Evolutionary conservation across 805 yeast genomes (phyloP).

Genomic region (Nakazawaea peltata): DNA sequence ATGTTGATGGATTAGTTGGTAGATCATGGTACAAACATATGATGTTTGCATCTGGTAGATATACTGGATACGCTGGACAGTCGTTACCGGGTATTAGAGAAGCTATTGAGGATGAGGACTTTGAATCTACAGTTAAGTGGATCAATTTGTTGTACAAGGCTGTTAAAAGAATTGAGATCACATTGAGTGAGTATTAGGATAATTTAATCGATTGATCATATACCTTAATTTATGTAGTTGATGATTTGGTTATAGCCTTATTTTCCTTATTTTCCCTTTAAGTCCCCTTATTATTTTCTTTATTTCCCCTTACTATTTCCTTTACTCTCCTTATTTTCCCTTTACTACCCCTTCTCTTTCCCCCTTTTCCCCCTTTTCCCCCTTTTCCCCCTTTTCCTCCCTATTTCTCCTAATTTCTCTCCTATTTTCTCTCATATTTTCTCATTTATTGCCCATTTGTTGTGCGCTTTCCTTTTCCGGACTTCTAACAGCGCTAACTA

Average conservation of each 20-base stretch:
- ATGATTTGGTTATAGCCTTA: too few species aligned
- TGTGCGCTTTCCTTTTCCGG: too few species aligned
- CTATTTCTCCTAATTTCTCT: too few species aligned
- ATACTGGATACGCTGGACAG: constrained; percentile 54
- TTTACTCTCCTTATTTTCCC: not conserved
- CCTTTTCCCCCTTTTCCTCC: too few species aligned
- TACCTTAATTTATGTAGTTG: not conserved
- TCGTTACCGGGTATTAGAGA: constrained; percentile 48
- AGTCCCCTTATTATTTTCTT: not conserved
- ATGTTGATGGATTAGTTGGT: constrained; percentile 38
- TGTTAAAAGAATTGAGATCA: constrained; percentile 9
- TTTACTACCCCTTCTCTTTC: not conserved
- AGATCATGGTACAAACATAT: constrained; percentile 54
- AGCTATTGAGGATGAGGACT: constrained; percentile 40
- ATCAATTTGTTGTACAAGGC: constrained; percentile 19
- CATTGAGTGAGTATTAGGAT: not conserved
- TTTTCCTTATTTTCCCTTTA: not conserved
- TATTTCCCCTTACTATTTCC: not conserved
- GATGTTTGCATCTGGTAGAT: constrained; percentile 49
- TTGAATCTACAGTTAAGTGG: constrained; percentile 31
- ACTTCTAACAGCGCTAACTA: too few species aligned
- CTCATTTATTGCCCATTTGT: too few species aligned
- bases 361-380: not conserved
- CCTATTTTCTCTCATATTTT: too few species aligned
- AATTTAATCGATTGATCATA: not conserved